phyloP scores from a whole-genome alignment of 352 stramenopile species.

The Phytophthora syringae region DNA sequence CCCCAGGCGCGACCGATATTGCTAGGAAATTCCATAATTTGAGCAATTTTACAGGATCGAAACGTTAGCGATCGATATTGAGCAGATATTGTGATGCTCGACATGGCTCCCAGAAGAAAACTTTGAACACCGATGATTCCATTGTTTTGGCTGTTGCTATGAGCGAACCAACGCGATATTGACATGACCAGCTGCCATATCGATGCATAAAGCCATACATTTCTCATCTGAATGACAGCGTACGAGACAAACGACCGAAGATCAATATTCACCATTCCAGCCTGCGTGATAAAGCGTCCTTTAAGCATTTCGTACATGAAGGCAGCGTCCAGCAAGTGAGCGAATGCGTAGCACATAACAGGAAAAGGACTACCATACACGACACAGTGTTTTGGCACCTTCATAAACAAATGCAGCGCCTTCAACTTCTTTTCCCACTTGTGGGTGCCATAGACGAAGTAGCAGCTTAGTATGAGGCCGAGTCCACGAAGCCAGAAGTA shows the following conservation, averaged over 20 bases:
- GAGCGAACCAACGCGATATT: conserved; percentile 10
- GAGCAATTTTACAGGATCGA: conserved; percentile 13
- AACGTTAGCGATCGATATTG: conserved; percentile 29
- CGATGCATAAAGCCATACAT: conserved; percentile 42
- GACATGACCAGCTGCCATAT: conserved; percentile 23
- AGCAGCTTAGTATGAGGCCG: conserved; percentile 27
- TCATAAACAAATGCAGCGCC: conserved; percentile 33
- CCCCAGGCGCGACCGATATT: neutral
- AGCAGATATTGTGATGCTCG: conserved; percentile 34
- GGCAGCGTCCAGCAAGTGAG: conserved; percentile 46
- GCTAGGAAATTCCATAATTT: conserved; percentile 6
- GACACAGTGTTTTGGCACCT: conserved; percentile 46
- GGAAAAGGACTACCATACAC: conserved; percentile 51
- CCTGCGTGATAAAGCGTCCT: conserved; percentile 24
- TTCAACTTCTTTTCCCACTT: neutral
- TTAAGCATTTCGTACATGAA: conserved; percentile 40
- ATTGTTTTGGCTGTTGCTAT: neutral
- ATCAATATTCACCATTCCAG: conserved; percentile 27
- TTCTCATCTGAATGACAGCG: conserved; percentile 46
- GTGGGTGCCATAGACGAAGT: conserved; percentile 8
- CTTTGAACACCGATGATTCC: conserved; percentile 35
- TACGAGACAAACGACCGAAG: conserved; percentile 25
- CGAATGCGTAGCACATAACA: conserved; percentile 43
- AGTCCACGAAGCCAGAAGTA: conserved; percentile 41
- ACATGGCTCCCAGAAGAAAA: conserved; percentile 38